Conservation (phyloP, 352 stramenopile species). For the Globisporangium acanthophoron region DNA sequence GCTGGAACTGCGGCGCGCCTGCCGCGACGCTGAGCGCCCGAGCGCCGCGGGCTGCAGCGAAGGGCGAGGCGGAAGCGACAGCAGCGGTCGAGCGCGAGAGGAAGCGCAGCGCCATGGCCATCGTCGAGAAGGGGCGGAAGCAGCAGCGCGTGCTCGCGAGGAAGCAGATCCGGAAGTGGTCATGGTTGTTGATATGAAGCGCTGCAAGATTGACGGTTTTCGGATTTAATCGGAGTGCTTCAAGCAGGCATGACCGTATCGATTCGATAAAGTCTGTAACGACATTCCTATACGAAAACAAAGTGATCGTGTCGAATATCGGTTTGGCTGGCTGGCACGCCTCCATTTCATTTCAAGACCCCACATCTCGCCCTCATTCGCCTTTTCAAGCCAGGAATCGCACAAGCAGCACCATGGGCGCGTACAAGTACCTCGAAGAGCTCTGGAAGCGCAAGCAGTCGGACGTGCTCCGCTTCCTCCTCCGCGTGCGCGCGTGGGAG, state of each 20-base stretch:
- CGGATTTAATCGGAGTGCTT: not conserved
- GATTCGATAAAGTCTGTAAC: not conserved
- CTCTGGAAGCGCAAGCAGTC: slow-evolving; percentile 99
- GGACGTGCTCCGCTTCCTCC: slow-evolving; percentile 99
- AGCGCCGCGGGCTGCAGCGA: not conserved
- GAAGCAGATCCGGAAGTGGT: not conserved
- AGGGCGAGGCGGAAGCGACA: not conserved
- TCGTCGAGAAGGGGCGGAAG: not conserved
- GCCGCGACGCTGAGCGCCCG: slow-evolving; percentile 14
- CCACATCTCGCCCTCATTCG: slow-evolving; percentile 13
- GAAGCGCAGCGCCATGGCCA: slow-evolving; percentile 11
- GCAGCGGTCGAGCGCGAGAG: slow-evolving; percentile 1
- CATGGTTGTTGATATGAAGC: no score
- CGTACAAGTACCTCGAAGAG: slow-evolving; percentile 99
- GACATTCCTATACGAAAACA: not conserved
- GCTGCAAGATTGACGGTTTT: not conserved
- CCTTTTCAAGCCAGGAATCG: slow-evolving; percentile 43
- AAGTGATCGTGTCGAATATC: slow-evolving; percentile 3
- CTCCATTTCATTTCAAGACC: not conserved
- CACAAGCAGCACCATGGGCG: slow-evolving; percentile 87
- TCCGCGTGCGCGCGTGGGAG: slow-evolving; percentile 97
- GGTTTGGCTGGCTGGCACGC: slow-evolving; percentile 10
- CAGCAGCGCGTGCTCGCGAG: not conserved
- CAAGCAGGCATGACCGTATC: not conserved
- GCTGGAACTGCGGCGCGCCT: slow-evolving; percentile 35